Conservation (phyloP, 2,329 filamentous ascomycete species). For the Penicillium frequentans region DNA sequence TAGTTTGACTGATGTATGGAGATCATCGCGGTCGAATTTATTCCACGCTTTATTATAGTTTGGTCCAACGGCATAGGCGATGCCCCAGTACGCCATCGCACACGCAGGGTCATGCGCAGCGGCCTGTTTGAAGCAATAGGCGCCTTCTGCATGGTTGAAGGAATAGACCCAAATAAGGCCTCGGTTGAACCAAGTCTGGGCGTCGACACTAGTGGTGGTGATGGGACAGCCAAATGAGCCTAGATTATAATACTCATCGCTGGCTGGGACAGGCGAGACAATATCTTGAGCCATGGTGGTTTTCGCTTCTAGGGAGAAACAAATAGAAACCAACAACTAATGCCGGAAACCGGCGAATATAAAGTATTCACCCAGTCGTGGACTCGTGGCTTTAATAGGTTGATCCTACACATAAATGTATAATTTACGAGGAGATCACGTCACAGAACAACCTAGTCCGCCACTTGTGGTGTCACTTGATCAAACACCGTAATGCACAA, state of each 20-base stretch:
- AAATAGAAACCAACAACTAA: background rate
- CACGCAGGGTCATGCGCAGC: slow-evolving; percentile 44
- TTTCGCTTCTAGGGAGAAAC: background rate
- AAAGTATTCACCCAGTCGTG: background rate
- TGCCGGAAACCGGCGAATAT: background rate
- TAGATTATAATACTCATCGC: slow-evolving; percentile 52
- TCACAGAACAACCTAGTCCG: background rate
- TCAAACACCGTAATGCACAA: background rate
- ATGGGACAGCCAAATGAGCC: slow-evolving; percentile 59
- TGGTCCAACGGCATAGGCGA: slow-evolving; percentile 51
- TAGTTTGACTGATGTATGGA: slow-evolving; percentile 43
- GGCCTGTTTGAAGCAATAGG: slow-evolving; percentile 49
- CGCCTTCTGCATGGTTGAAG: slow-evolving; percentile 75
- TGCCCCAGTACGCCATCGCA: slow-evolving; percentile 51
- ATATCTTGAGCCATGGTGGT: background rate
- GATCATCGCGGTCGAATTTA: slow-evolving; percentile 46
- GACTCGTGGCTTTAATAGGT: no score
- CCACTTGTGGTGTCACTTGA: background rate
- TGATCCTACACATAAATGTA: no score
- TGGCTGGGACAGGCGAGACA: background rate
- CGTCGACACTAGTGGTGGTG: slow-evolving; percentile 51
- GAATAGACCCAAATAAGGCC: slow-evolving; percentile 72
- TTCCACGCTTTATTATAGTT: slow-evolving; percentile 58
- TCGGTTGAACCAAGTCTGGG: slow-evolving; percentile 69
- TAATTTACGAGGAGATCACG: background rate